phyloP scores from a whole-genome alignment of 495 filamentous ascomycete species.

The Entonaema liquescens region DNA sequence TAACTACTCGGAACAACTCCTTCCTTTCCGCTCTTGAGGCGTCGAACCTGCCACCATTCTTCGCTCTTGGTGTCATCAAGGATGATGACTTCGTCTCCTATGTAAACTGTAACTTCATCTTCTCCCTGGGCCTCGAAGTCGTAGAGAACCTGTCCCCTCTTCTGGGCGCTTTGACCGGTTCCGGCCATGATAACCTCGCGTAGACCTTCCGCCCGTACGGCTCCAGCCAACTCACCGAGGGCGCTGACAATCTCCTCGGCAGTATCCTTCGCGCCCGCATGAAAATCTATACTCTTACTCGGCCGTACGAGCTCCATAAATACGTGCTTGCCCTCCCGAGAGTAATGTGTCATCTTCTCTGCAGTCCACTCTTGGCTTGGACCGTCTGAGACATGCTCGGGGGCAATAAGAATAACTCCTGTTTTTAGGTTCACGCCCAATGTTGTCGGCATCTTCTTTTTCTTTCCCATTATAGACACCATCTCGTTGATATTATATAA shows the following conservation, averaged over 20 bases:
- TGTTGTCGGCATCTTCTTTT: slow-evolving; percentile 96
- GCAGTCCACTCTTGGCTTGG: slow-evolving; percentile 91
- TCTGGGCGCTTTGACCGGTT: slow-evolving; percentile 66
- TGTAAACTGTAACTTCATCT: slow-evolving; percentile 92
- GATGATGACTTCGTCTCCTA: slow-evolving; percentile 90
- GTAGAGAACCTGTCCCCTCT: slow-evolving; percentile 88
- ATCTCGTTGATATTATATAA: slow-evolving; percentile 98
- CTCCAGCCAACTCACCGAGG: slow-evolving; percentile 89
- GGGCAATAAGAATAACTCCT: slow-evolving; percentile 88
- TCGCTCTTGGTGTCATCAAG: slow-evolving; percentile 91
- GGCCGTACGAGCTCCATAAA: slow-evolving; percentile 92
- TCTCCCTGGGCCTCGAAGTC: slow-evolving; percentile 97
- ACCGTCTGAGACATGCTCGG: slow-evolving; percentile 80
- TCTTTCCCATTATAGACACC: slow-evolving; percentile 91
- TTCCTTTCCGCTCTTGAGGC: slow-evolving; percentile 88
- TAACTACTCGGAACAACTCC: slow-evolving; percentile 99
- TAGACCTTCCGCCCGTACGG: slow-evolving; percentile 81
- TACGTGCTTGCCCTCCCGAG: slow-evolving; percentile 96
- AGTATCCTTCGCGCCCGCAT: slow-evolving; percentile 96
- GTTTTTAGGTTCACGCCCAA: slow-evolving; percentile 88
- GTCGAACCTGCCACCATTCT: slow-evolving; percentile 97
- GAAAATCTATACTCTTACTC: slow-evolving; percentile 93
- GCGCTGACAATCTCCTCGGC: slow-evolving; percentile 89
- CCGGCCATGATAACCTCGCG: slow-evolving; percentile 86
- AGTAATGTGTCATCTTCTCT: slow-evolving; percentile 92